Percentiles rank a stretch among this genome's conserved stretches.
These are phyloP conservation scores for Articulospora tetracladia DNA, from an alignment of 495 filamentous ascomycete genomes.

Conservation along the genomic window DNA sequence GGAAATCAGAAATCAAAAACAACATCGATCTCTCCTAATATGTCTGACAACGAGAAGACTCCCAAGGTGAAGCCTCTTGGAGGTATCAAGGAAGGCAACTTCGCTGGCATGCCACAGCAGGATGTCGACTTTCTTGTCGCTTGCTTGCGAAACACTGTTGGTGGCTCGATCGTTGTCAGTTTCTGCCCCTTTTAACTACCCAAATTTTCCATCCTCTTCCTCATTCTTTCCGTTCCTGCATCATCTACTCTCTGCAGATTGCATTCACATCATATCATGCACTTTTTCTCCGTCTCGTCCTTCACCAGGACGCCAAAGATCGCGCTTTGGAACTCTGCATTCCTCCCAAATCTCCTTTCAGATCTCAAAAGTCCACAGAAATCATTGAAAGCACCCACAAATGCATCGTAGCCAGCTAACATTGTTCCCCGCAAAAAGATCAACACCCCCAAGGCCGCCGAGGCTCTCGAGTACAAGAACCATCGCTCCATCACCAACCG, in stretches of 20 bases:
- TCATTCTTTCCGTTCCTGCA: background rate
- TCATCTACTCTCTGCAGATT: background rate
- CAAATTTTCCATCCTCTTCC: background rate
- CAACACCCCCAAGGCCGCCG: slow-evolving; percentile 25
- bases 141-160: slow-evolving; percentile 9
- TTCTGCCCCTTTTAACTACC: background rate
- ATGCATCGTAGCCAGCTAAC: slow-evolving; percentile 4
- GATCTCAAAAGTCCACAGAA: too few species aligned
- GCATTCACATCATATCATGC: background rate
- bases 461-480: slow-evolving; percentile 31
- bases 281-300: background rate
- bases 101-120: background rate
- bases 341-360: too few species aligned
- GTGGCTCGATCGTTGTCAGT: slow-evolving; percentile 11
- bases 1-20: background rate
- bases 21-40: background rate
- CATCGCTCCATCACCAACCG: slow-evolving; percentile 30
- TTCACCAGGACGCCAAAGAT: too few species aligned
- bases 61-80: background rate
- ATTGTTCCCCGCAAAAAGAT: slow-evolving; percentile 24
- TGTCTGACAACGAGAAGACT: slow-evolving; percentile 4
- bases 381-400: too few species aligned
- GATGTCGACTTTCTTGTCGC: slow-evolving; percentile 14
- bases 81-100: background rate
- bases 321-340: too few species aligned